Evolutionary conservation across 2,329 filamentous ascomycete species (phyloP).

Genomic region (Elsinoe perseae): DNA sequence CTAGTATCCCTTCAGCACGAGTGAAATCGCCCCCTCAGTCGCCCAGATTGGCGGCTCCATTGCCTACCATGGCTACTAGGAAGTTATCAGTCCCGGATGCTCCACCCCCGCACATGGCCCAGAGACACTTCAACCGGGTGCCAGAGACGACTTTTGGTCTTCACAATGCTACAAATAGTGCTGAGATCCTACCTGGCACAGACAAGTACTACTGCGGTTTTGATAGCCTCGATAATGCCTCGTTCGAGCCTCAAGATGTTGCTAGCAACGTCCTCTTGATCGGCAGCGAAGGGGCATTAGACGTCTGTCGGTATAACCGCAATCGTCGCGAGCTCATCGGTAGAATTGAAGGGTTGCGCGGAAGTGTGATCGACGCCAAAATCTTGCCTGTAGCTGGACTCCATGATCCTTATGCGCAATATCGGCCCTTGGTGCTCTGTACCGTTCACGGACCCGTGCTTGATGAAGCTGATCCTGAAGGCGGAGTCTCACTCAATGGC

Average conservation of each 20-base stretch:
- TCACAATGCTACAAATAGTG: slow-evolving; percentile 28
- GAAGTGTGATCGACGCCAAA: slow-evolving; percentile 74
- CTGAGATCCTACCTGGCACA: slow-evolving; percentile 22
- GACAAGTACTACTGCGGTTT: slow-evolving; percentile 74
- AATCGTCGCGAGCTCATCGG: slow-evolving; percentile 63
- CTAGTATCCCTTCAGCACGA: neutral
- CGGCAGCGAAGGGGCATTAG: slow-evolving; percentile 72
- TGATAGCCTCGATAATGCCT: slow-evolving; percentile 54
- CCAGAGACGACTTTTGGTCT: slow-evolving; percentile 26
- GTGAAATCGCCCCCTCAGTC: slow-evolving; percentile 1
- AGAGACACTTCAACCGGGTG: slow-evolving; percentile 29
- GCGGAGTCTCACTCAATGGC: slow-evolving; percentile 16
- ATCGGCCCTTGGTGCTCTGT: slow-evolving; percentile 68
- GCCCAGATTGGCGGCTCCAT: neutral
- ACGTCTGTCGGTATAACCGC: slow-evolving; percentile 66
- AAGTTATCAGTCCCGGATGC: slow-evolving; percentile 22
- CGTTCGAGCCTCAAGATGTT: slow-evolving; percentile 39
- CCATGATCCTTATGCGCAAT: slow-evolving; percentile 44
- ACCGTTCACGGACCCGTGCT: slow-evolving; percentile 70
- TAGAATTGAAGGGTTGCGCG: slow-evolving; percentile 66
- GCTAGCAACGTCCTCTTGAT: slow-evolving; percentile 58
- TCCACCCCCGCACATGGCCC: slow-evolving; percentile 30
- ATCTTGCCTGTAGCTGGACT: slow-evolving; percentile 62
- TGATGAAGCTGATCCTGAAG: slow-evolving; percentile 35
- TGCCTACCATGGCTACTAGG: neutral